These are phyloP conservation scores for Clonostachys rosea DNA, from an alignment of 2,329 filamentous ascomycete genomes.

Conservation along the genomic window DNA sequence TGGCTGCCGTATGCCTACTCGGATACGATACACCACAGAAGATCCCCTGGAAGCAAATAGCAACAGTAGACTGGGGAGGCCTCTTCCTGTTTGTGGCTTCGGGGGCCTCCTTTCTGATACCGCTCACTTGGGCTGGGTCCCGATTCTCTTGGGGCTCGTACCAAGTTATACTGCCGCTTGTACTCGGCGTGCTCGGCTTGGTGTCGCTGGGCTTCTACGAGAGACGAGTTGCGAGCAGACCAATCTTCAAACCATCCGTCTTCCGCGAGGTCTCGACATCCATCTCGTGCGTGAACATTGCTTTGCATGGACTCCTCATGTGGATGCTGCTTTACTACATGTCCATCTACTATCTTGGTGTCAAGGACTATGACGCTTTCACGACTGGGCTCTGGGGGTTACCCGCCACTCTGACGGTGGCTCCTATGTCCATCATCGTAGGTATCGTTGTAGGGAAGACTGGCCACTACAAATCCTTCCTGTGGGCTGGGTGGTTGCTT, in stretches of 20 bases:
- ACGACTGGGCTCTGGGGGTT: constrained; percentile 42
- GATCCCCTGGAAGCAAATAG: constrained; percentile 3
- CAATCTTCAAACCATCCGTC: constrained; percentile 14
- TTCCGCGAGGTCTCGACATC: constrained; percentile 11
- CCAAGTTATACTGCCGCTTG: constrained; percentile 51
- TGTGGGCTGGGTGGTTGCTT: constrained; percentile 58
- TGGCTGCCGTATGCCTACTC: constrained; percentile 16
- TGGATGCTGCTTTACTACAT: constrained; percentile 20
- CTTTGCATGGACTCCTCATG: constrained; percentile 15
- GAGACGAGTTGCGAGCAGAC: constrained; percentile 4
- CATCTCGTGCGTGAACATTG: constrained; percentile 10
- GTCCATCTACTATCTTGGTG: constrained; percentile 14
- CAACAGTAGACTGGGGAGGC: constrained; percentile 57
- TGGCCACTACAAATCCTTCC: constrained; percentile 55
- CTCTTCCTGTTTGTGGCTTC: constrained; percentile 45
- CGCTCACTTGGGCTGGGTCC: constrained; percentile 9
- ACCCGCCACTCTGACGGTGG: constrained; percentile 58
- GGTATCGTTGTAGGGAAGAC: constrained; percentile 49
- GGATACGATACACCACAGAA: constrained; percentile 11
- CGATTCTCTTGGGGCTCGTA: constrained; percentile 11
- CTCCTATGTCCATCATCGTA: constrained; percentile 51
- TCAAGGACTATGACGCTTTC: constrained; percentile 11
- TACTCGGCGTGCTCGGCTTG: constrained; percentile 47
- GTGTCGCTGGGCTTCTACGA: constrained; percentile 12
- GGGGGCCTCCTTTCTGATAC: constrained; percentile 8